Evolutionary conservation across 176 grass and related monocot species (phyloP).

Genomic region (Zizania latifolia): DNA sequence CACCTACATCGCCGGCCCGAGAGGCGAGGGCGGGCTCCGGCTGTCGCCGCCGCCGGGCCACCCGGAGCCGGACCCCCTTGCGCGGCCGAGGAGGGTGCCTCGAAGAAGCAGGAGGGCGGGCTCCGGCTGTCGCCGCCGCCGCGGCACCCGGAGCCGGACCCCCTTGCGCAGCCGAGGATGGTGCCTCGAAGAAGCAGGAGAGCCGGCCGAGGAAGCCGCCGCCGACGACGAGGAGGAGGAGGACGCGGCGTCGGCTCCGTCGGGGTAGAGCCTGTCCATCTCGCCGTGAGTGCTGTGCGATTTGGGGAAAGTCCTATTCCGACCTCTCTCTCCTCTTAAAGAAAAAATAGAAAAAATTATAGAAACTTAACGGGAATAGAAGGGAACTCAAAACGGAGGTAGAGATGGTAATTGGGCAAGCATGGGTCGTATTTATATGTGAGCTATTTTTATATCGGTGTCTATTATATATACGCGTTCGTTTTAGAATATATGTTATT

Average conservation of each 20-base stretch:
- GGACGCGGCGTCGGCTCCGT: conserved; percentile 7
- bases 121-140: neutral
- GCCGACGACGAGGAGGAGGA: neutral
- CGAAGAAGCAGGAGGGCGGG: neutral
- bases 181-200: neutral
- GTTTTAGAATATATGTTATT: too few species aligned
- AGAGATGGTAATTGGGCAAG: too few species aligned
- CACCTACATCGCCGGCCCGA: neutral
- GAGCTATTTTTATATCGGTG: too few species aligned
- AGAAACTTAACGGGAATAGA: too few species aligned
- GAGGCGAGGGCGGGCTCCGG: neutral
- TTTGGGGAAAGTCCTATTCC: neutral
- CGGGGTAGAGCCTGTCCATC: conserved; percentile 13
- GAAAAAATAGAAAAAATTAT: too few species aligned
- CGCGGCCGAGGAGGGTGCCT: neutral
- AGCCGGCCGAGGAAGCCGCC: conserved; percentile 5
- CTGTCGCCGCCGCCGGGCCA: neutral
- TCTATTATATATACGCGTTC: too few species aligned
- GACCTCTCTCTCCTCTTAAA: too few species aligned
- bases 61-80: conserved; percentile 31
- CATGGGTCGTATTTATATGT: too few species aligned
- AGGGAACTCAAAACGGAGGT: too few species aligned
- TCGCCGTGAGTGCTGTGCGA: neutral
- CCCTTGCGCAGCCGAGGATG: conserved; percentile 4
- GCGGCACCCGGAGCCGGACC: conserved; percentile 31